Evolutionary conservation across 1,139 yeast species (phyloP).

Genomic region (Suhomyces kunorum): DNA sequence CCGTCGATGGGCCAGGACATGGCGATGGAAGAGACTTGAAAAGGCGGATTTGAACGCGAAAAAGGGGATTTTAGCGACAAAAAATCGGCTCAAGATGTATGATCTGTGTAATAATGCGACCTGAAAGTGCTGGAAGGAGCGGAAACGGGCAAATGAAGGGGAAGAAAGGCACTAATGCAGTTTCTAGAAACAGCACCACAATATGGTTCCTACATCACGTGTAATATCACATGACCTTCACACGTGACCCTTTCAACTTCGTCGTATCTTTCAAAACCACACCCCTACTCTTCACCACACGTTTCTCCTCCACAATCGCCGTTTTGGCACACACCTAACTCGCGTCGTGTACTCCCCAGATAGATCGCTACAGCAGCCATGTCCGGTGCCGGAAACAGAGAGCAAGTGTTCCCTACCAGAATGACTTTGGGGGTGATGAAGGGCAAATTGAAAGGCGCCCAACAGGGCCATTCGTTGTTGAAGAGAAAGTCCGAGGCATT

Average conservation of each 20-base stretch:
- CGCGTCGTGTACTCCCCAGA: not conserved
- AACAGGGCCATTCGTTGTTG: slow-evolving; percentile 89
- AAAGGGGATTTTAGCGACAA: not conserved
- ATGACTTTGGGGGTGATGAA: slow-evolving; percentile 97
- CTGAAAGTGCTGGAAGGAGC: no score
- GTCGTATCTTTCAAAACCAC: slow-evolving; percentile 1
- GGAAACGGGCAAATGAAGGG: no score
- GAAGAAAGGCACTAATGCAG: no score
- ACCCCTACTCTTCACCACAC: not conserved
- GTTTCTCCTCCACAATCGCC: not conserved
- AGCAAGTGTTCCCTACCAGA: slow-evolving; percentile 92
- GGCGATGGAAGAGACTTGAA: not conserved
- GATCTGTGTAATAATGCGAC: not conserved
- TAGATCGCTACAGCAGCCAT: slow-evolving; percentile 19
- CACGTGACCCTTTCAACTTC: not conserved
- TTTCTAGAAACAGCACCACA: no score
- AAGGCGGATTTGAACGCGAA: not conserved
- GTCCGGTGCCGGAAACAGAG: slow-evolving; percentile 63
- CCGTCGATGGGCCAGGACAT: slow-evolving; percentile 4
- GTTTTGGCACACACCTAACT: not conserved
- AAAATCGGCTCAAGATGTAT: no score
- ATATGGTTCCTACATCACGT: not conserved
- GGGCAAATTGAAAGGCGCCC: slow-evolving; percentile 93
- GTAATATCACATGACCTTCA: not conserved
- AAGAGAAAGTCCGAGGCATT: slow-evolving; percentile 96